phyloP scores from a whole-genome alignment of 2,329 filamentous ascomycete genomes.

The Talaromyces amestolkiae region DNA sequence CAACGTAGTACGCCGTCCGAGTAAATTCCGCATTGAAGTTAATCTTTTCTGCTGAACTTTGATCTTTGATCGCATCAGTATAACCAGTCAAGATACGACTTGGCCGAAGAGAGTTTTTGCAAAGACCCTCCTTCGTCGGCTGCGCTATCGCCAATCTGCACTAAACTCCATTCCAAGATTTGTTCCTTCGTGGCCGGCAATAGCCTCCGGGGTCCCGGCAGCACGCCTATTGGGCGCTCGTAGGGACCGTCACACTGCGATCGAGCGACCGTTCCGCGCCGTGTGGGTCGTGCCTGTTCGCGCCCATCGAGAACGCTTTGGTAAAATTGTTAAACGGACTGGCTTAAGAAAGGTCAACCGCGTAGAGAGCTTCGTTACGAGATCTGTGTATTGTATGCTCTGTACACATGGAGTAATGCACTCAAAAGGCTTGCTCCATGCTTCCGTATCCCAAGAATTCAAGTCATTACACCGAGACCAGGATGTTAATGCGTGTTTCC shows the following conservation, averaged over 20 bases:
- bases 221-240: conserved; percentile 24
- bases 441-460: neutral
- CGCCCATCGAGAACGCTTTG: conserved; percentile 31
- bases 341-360: conserved; percentile 24
- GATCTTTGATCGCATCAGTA: neutral
- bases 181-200: conserved; percentile 24
- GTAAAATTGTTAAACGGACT: conserved; percentile 28
- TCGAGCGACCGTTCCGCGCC: conserved; percentile 25
- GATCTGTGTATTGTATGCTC: neutral
- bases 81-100: neutral
- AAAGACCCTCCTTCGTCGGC: conserved; percentile 21
- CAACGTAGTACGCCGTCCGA: neutral
- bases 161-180: conserved; percentile 17
- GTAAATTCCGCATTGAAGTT: neutral
- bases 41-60: neutral
- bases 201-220: conserved; percentile 27
- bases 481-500: neutral
- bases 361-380: neutral
- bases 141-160: conserved; percentile 23
- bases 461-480: neutral
- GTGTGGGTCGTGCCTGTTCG: conserved; percentile 28
- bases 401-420: neutral
- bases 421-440: neutral
- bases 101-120: conserved; percentile 21
- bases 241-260: conserved; percentile 25